Evolutionary conservation across 2,329 filamentous ascomycete species (phyloP).

Genomic region (Colletotrichum noveboracense): DNA sequence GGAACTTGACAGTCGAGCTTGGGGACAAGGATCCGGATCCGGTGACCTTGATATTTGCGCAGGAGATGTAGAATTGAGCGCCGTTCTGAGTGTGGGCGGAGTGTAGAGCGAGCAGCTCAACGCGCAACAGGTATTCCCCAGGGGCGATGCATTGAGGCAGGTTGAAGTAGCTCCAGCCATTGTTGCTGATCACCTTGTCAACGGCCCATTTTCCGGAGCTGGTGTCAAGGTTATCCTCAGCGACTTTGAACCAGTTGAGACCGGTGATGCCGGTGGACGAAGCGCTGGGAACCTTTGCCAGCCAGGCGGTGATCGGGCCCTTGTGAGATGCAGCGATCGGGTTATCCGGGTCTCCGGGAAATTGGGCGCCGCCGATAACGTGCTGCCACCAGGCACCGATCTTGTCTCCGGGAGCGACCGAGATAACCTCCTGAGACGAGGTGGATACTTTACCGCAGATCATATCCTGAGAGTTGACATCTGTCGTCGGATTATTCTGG

Average conservation of each 20-base stretch:
- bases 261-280: conserved; percentile 44
- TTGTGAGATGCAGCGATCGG: conserved; percentile 61
- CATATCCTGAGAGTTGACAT: conserved; percentile 53
- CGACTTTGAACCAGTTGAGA: conserved; percentile 39
- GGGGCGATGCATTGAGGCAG: conserved; percentile 56
- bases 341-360: conserved; percentile 53
- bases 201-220: conserved; percentile 52
- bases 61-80: conserved; percentile 59
- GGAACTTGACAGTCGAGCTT: conserved; percentile 46
- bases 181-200: conserved; percentile 46
- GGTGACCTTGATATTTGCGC: conserved; percentile 62
- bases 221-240: conserved; percentile 51
- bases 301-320: conserved; percentile 58
- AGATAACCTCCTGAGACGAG: conserved; percentile 48
- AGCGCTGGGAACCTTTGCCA: conserved; percentile 58
- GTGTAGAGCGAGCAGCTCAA: conserved; percentile 60
- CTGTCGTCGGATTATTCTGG: conserved; percentile 57
- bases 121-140: conserved; percentile 60
- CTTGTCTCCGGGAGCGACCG: conserved; percentile 54
- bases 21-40: conserved; percentile 42
- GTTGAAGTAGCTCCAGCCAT: conserved; percentile 53
- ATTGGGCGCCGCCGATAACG: conserved; percentile 58
- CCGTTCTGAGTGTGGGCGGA: conserved; percentile 47
- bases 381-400: conserved; percentile 59
- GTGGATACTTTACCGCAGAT: conserved; percentile 52